Evolutionary conservation across 139 green algal genomes (phyloP).

Genomic region (Diplosphaera chodatii): DNA sequence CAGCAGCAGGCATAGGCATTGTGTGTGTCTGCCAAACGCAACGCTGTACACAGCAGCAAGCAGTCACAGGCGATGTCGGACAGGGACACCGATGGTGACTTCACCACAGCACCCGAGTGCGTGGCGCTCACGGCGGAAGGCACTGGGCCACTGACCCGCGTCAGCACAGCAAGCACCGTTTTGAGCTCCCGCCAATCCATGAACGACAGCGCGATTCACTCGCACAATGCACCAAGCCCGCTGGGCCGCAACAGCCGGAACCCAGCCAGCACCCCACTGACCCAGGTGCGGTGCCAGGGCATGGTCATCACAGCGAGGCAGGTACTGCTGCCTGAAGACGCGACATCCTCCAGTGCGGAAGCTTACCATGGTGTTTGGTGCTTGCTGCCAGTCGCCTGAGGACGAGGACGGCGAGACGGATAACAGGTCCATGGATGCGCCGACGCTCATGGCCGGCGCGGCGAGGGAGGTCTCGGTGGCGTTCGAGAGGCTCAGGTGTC

Average conservation of each 20-base stretch:
- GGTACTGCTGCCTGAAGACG: too few relatives aligned
- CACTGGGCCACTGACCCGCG: neutral
- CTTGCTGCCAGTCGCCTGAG: too few relatives aligned
- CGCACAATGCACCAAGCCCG: neutral
- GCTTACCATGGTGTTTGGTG: too few relatives aligned
- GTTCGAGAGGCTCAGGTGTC: neutral
- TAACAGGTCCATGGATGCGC: neutral
- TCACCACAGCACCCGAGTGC: neutral
- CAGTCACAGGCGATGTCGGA: neutral
- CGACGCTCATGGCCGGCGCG: neutral
- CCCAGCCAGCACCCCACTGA: neutral
- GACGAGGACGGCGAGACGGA: neutral
- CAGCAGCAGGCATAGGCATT: too few relatives aligned
- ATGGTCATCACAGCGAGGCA: too few relatives aligned
- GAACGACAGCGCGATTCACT: neutral
- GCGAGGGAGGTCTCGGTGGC: neutral
- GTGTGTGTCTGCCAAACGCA: too few relatives aligned
- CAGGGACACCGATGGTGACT: neutral
- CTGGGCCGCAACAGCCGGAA: neutral
- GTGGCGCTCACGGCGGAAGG: neutral
- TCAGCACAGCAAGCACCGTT: neutral
- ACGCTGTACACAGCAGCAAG: too few relatives aligned
- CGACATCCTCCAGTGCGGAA: too few relatives aligned
- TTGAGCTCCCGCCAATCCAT: neutral
- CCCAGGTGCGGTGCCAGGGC: neutral